Evolutionary conservation across 768 basidiomycete species (phyloP), one percentile per base, ranked within the genome.

Genomic region (Tricholoma matsutake): DNA sequence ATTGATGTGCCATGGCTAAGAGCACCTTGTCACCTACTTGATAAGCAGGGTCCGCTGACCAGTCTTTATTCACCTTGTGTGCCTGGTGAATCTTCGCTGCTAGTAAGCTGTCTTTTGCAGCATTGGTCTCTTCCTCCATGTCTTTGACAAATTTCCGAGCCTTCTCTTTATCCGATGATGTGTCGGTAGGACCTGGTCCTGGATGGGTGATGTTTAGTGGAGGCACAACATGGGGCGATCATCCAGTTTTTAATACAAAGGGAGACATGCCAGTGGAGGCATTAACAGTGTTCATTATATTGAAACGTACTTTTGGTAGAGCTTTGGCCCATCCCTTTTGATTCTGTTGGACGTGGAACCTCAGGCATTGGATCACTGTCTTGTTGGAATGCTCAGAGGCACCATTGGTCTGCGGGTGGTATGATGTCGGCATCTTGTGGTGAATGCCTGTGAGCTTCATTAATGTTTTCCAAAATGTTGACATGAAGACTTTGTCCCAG

Each of bases 261-360:
- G 58, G 61, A 0, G 67, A 69, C 43, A 71, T 69, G 0, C 70
- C 68, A 0, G 73, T 75, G 0, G 70, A 68, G 0, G 60, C 35
- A 41, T 76, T 74, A 0, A 60, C 16, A 2, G 11, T 41, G n/a
- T 41, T 41, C 39, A 41, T 41, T 1, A 41, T 41, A 41, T 41
- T 16, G n/a, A 76, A 76, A 5, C 65, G 58, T 0, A 75, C 58
- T 0, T 25, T 47, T 0, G 72, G 74, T 0, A 75, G 56, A 0
- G 67, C 60, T 0, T 35, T 20, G 0, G 66, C 67, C 76, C 75
- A 76, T 2, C 67, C 71, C 0, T 53, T 58, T 39, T 75, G 69
- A 31, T 70, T 49, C 11, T 10, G 35, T 10, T 37, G 6, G 6
- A 41, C 39, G 11, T 41, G 39, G 39, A 41, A 41, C 2, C 39